Evolutionary conservation across 345 rosid genomes (phyloP), one percentile per base, ranked within the genome.

Genomic region (Heritiera fomes): DNA sequence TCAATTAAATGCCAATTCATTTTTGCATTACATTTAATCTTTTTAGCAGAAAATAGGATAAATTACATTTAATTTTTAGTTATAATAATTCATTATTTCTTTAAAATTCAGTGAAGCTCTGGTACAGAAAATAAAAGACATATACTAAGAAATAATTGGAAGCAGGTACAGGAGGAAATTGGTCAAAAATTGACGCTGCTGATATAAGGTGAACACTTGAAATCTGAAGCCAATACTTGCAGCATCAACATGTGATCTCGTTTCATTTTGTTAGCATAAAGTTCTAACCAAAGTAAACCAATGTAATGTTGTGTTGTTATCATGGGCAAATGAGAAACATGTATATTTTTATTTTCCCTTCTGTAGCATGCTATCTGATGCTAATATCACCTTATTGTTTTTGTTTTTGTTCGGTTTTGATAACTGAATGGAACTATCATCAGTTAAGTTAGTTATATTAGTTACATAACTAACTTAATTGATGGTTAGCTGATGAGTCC

Each of bases 91-190:
- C 8, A 34, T 53, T 64, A 17, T 17, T 64, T 17, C 32, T 3
- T 67, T 34, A 34, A 9, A 69, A 56, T 90, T 82, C 94, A 94
- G 98, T 90, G 94, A 94, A 79, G 91, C 87, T 68, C 79, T 94
- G 49, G 1, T 90, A 62, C 84, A 80, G 87, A 94, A 93, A 82
- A 46, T 91, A 30, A 89, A 89, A 75, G 86, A 81, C 71, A 86
- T 90, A 64, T 94, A 89, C 85, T 85, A 78, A 73, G 98, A 93
- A 50, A 82, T 93, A 40, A 86, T 80, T 17, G 96, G 98, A 46
- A 93, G 88, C 89, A 86, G 90, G 86, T 90, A 75, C 2, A 34
- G 38, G 89, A 82, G 77, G 56, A 32, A 68, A 62, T 62, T 79
- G 8, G 34, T 17, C 11, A 17, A 77, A 59, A n/a, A 15, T 64